These are phyloP conservation scores for Curvularia sp. DNA, from an alignment of 2,329 filamentous ascomycete species.

Conservation along the genomic window DNA sequence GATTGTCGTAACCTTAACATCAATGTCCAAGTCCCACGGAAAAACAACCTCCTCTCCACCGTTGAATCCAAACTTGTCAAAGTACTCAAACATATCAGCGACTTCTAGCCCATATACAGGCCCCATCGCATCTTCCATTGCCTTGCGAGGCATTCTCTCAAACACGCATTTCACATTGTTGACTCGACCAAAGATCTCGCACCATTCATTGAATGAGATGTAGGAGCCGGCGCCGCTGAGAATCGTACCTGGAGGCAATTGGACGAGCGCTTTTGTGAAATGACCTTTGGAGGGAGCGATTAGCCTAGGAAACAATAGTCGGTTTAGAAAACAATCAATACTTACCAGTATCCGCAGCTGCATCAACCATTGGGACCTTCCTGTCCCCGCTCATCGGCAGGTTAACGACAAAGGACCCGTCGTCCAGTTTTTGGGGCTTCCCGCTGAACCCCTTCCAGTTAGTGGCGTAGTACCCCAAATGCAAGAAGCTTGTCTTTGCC, in stretches of 20 bases:
- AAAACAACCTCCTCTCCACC: slow-evolving; percentile 45
- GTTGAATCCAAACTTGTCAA: slow-evolving; percentile 50
- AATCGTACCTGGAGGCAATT: slow-evolving; percentile 31
- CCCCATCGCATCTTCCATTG: slow-evolving; percentile 33
- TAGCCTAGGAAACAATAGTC: not conserved
- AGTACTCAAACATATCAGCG: slow-evolving; percentile 46
- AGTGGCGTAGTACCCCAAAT: slow-evolving; percentile 33
- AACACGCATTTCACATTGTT: slow-evolving; percentile 30
- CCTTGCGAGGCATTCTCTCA: slow-evolving; percentile 20
- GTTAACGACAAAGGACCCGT: slow-evolving; percentile 30
- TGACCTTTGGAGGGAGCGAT: slow-evolving; percentile 16
- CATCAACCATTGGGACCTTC: slow-evolving; percentile 29
- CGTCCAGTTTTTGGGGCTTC: slow-evolving; percentile 29
- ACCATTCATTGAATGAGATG: slow-evolving; percentile 36
- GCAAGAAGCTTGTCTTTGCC: slow-evolving; percentile 39
- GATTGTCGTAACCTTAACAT: slow-evolving; percentile 31
- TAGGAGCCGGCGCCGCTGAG: slow-evolving; percentile 34
- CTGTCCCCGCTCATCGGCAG: slow-evolving; percentile 29
- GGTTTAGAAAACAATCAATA: not conserved
- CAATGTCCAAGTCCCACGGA: slow-evolving; percentile 34
- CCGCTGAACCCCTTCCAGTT: slow-evolving; percentile 31
- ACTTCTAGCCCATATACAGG: slow-evolving; percentile 37
- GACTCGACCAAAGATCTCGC: slow-evolving; percentile 31
- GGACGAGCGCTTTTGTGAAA: slow-evolving; percentile 37
- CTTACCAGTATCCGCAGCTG: slow-evolving; percentile 31